Base-by-base conservation (phyloP, 257 asterid species). In the Solanum piurae region DNA sequence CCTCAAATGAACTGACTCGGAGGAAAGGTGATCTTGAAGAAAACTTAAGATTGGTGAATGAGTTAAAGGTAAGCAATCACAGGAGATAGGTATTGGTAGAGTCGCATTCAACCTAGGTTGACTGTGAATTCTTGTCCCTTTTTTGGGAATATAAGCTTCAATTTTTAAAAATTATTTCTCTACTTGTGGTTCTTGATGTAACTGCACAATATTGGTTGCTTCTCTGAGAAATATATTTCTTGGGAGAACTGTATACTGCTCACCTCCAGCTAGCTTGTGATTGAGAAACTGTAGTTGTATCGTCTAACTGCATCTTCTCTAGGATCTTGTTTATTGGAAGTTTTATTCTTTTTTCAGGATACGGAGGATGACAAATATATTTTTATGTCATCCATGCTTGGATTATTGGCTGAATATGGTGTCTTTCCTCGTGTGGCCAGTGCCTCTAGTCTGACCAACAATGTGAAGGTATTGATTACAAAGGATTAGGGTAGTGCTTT, bases 11-110 rank as follows among this genome's bases (percentile, higher is more conserved):
- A 91, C 92, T 97, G 93, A 94, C 93, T 80, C 91, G 91, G 80
- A 95, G 99, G 93, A 97, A 96, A 92, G 96, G 96, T 36, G 98
- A 96, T 80, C 98, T 97, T 88, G 99, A 97, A 95, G 97, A 94
- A 88, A 96, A 97, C 88, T 89, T 97, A 73, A 96, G 94, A 92
- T 91, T 97, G 93, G 93, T 94, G 86, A 94, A 90, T 86, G 98
- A 97, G 89, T 91, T 97, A 91, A 97, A 95, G 99, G 99, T 97
- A 90, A 90, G 88, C 60, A 36, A 79, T 79, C 25, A 58, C 12
- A 58, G 25, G 66, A 58, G 23, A 7, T 58, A 58, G 66, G 66
- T 58, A 58, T 20, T 58, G 66, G 66, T 58, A 58, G 66, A 20
- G 66, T 58, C 66, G 66, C 66, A 58, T 58, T 58, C 66, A 58